Percentiles rank a stretch among this genome's conserved stretches.
phyloP scores from a whole-genome alignment of 139 green algal species.

The Picochlorum sp. region DNA sequence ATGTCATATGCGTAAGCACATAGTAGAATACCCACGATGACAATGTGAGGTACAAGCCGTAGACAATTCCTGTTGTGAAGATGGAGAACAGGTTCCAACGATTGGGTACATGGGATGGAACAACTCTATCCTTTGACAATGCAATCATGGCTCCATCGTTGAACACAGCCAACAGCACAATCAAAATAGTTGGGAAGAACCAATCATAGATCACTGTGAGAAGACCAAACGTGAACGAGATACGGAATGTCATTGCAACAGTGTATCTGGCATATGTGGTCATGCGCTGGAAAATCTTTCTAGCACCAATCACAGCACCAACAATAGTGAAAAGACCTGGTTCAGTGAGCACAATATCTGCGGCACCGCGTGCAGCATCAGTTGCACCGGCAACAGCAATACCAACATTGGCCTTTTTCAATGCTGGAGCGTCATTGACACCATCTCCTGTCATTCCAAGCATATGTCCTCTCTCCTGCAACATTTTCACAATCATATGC shows the following conservation, averaged over 20 bases:
- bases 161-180: slow-evolving; percentile 81
- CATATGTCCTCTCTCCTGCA: slow-evolving; percentile 33
- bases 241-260: slow-evolving; percentile 78
- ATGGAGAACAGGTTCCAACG: slow-evolving; percentile 68
- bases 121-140: slow-evolving; percentile 69
- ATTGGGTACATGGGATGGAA: slow-evolving; percentile 49
- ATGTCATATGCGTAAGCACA: slow-evolving; percentile 45
- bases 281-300: slow-evolving; percentile 89
- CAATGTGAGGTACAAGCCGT: slow-evolving; percentile 71
- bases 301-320: slow-evolving; percentile 58
- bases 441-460: slow-evolving; percentile 79
- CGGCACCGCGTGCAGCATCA: slow-evolving; percentile 69
- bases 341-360: slow-evolving; percentile 71
- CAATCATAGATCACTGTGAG: slow-evolving; percentile 76
- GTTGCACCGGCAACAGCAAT: slow-evolving; percentile 74
- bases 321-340: slow-evolving; percentile 55
- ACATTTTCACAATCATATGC: slow-evolving; percentile 72
- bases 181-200: slow-evolving; percentile 68
- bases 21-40: slow-evolving; percentile 61
- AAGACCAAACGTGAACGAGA: slow-evolving; percentile 81
- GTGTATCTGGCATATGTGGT: slow-evolving; percentile 64
- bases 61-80: slow-evolving; percentile 67
- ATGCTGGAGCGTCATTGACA: slow-evolving; percentile 90
- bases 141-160: slow-evolving; percentile 86
- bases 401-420: slow-evolving; percentile 93